Conservation (phyloP, 2,329 filamentous ascomycete species). For the Ophiognomonia clavigignenti-juglandacearum region DNA sequence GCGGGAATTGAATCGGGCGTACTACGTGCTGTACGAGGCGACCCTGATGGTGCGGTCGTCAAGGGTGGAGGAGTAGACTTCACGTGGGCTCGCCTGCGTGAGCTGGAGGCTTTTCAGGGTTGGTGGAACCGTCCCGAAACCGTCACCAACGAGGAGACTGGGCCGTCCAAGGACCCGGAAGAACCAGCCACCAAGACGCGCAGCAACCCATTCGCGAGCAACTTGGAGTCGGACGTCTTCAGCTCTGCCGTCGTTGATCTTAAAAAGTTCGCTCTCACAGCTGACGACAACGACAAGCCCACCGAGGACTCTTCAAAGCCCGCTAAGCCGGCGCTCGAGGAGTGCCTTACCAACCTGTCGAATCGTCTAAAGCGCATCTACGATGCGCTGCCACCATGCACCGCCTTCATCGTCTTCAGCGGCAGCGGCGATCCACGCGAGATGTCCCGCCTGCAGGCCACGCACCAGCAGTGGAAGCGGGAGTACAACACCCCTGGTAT, state of each 20-base stretch:
- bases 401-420: slow-evolving; percentile 59
- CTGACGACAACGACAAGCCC: neutral
- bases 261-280: slow-evolving; percentile 10
- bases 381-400: slow-evolving; percentile 57
- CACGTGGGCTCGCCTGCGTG: slow-evolving; percentile 61
- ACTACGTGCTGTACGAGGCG: slow-evolving; percentile 55
- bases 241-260: slow-evolving; percentile 12
- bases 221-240: slow-evolving; percentile 5
- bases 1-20: slow-evolving; percentile 52
- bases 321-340: slow-evolving; percentile 33
- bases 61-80: slow-evolving; percentile 60
- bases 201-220: slow-evolving; percentile 13
- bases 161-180: slow-evolving; percentile 24
- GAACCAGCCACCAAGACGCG: slow-evolving; percentile 7
- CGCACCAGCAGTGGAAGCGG: slow-evolving; percentile 56
- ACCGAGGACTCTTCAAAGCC: neutral
- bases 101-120: slow-evolving; percentile 59
- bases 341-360: slow-evolving; percentile 40
- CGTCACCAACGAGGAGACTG: slow-evolving; percentile 24
- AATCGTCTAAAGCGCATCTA: slow-evolving; percentile 51
- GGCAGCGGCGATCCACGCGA: slow-evolving; percentile 64
- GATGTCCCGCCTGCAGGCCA: slow-evolving; percentile 56
- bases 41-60: slow-evolving; percentile 52
- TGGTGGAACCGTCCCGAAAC: slow-evolving; percentile 61
- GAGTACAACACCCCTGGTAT: slow-evolving; percentile 60